Evolutionary conservation across 2,329 filamentous ascomycete species (phyloP).

Genomic region (Pseudogymnoascus sp.): DNA sequence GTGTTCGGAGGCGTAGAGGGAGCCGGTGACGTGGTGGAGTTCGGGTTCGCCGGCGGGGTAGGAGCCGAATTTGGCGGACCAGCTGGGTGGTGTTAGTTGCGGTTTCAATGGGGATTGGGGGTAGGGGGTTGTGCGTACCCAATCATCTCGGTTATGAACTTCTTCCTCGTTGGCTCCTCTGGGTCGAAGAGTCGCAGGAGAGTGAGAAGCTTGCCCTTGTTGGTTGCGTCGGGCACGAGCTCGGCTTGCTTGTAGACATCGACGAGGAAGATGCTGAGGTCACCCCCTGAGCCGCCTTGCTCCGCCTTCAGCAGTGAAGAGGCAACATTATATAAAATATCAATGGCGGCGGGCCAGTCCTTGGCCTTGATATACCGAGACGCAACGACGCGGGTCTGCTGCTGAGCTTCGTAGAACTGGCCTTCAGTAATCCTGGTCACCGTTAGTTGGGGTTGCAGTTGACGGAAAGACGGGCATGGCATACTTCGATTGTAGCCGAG

Average conservation of each 20-base stretch:
- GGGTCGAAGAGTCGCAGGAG: slow-evolving; percentile 73
- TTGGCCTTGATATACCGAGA: slow-evolving; percentile 84
- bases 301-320: slow-evolving; percentile 80
- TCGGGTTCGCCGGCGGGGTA: slow-evolving; percentile 90
- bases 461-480: slow-evolving; percentile 11
- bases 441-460: slow-evolving; percentile 14
- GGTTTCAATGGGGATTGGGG: neutral
- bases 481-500: slow-evolving; percentile 71
- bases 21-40: slow-evolving; percentile 84
- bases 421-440: slow-evolving; percentile 69
- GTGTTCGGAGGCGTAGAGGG: slow-evolving; percentile 84
- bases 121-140: slow-evolving; percentile 42
- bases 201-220: slow-evolving; percentile 68
- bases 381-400: slow-evolving; percentile 93
- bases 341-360: slow-evolving; percentile 78
- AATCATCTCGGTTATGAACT: slow-evolving; percentile 81
- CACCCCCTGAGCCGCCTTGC: slow-evolving; percentile 89
- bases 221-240: slow-evolving; percentile 65
- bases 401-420: slow-evolving; percentile 95
- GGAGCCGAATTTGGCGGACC: slow-evolving; percentile 80
- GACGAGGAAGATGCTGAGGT: slow-evolving; percentile 77
- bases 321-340: slow-evolving; percentile 78
- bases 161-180: slow-evolving; percentile 86
- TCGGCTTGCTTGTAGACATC: slow-evolving; percentile 88
- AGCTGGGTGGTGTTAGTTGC: slow-evolving; percentile 39